Base-by-base conservation (phyloP, 2,329 filamentous ascomycete genomes). In the Fusarium chaquense region DNA sequence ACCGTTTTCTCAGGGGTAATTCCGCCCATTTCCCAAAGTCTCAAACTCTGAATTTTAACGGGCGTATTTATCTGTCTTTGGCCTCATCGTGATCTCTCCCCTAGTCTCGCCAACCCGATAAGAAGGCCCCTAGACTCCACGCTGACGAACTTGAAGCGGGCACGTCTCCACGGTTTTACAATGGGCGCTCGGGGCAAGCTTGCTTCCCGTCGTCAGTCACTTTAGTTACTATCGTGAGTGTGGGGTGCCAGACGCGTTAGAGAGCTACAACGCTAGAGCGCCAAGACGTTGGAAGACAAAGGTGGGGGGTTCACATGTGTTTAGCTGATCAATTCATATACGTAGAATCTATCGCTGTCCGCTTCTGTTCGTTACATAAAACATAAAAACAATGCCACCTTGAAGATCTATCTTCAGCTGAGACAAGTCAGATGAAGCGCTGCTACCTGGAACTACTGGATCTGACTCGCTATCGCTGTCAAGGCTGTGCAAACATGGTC, bases 121-220 rank as follows among this genome's bases (percentile, higher is more conserved):
- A 65, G 62, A 65, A 58, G 35, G 46, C 58, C 36, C 41, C 55
- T 54, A 44, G 52, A 45, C 63, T 70, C 67, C 67, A 68, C 67
- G 67, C 55, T 70, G 53, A 54, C 51, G 43, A 55, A 33, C 62
- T 26, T 54, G 40, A 64, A 64, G 49, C 54, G 53, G 62, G 57
- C 50, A 54, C 50, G 58, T 68, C 67, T 68, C 67, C 67, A 60
- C 54, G 43, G 55, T 45, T 59, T 67, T 56, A 55, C 57, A 49
- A 57, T 56, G 40, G 67, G 45, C 62, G 56, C 58, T 54, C 49
- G 67, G 67, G 63, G 67, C 58, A 68, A 52, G 58, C 58, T 47
- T 30, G 28, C 28, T 30, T 65, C 61, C 62, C 54, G 26, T 68
- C 32, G 22, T 65, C 50, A 62, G 36, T 63, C 54, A 32, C 18